These are phyloP conservation scores for Orobanche coerulescens DNA, from an alignment of 257 asterid species.

Conservation along the genomic window DNA sequence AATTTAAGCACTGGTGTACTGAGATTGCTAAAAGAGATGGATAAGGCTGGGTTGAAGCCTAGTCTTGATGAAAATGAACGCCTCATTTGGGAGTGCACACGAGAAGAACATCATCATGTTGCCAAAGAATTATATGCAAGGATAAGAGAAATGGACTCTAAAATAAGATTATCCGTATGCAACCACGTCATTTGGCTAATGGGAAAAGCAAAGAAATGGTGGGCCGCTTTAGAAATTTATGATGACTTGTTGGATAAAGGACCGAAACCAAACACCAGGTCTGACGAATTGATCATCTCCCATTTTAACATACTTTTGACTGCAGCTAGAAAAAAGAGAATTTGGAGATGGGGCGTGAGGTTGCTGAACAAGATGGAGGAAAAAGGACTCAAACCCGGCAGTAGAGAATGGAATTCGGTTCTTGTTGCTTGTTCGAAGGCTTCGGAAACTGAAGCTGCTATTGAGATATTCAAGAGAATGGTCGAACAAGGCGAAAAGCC, in stretches of 20 bases:
- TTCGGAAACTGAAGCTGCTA: constrained; percentile 74
- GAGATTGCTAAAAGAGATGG: constrained; percentile 66
- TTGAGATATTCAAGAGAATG: constrained; percentile 84
- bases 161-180: constrained; percentile 77
- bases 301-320: constrained; percentile 64
- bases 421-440: constrained; percentile 91
- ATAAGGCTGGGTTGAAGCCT: constrained; percentile 42
- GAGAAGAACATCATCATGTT: constrained; percentile 62
- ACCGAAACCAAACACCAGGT: constrained; percentile 78
- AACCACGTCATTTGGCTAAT: constrained; percentile 86
- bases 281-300: constrained; percentile 66
- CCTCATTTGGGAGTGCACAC: constrained; percentile 84
- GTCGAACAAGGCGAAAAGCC: constrained; percentile 82
- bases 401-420: constrained; percentile 84
- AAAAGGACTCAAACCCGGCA: constrained; percentile 80
- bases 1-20: constrained; percentile 40
- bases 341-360: constrained; percentile 93
- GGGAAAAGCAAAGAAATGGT: constrained; percentile 97
- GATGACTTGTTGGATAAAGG: constrained; percentile 85
- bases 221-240: constrained; percentile 94
- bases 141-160: constrained; percentile 52
- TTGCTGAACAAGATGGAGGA: constrained; percentile 86
- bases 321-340: constrained; percentile 77
- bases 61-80: constrained; percentile 56
- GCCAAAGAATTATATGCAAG: constrained; percentile 73